A percentile compares a stretch with the other conserved stretches of the same genome.
These are phyloP conservation scores for Neonectria ditissima DNA, from an alignment of 2,329 filamentous ascomycete species.

Conservation along the genomic window DNA sequence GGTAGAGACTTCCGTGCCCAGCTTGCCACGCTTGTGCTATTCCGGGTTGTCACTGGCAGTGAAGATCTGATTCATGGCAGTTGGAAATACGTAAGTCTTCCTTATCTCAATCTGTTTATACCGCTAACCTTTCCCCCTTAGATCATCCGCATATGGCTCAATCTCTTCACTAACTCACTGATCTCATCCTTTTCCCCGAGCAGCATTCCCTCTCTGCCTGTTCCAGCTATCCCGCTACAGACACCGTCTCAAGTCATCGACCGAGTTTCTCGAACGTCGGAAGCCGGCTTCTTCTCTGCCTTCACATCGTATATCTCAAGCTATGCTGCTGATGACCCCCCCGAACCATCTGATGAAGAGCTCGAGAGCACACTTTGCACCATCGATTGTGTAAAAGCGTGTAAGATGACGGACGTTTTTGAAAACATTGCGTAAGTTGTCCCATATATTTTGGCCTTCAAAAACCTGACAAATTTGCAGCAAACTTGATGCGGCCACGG, in stretches of 20 bases:
- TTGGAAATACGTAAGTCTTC: slow-evolving; percentile 79
- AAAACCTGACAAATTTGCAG: slow-evolving; percentile 41
- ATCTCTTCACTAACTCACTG: slow-evolving; percentile 95
- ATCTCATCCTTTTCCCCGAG: slow-evolving; percentile 82
- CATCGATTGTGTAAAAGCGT: slow-evolving; percentile 93
- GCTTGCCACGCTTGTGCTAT: slow-evolving; percentile 93
- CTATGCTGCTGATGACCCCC: slow-evolving; percentile 97
- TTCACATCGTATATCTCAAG: slow-evolving; percentile 98
- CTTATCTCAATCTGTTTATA: neutral
- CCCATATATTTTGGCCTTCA: neutral
- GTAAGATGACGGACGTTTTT: slow-evolving; percentile 85
- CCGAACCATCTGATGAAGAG: slow-evolving; percentile 96
- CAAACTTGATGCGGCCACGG: slow-evolving; percentile 51
- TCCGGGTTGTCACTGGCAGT: slow-evolving; percentile 88
- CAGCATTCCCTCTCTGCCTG: slow-evolving; percentile 72
- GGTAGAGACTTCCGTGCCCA: slow-evolving; percentile 94
- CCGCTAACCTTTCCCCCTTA: slow-evolving; percentile 51
- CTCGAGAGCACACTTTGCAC: slow-evolving; percentile 95
- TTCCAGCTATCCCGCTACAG: slow-evolving; percentile 88
- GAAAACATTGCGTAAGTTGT: slow-evolving; percentile 79
- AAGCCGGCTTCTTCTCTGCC: slow-evolving; percentile 90
- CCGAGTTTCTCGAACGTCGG: slow-evolving; percentile 79
- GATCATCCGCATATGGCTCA: slow-evolving; percentile 92
- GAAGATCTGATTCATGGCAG: slow-evolving; percentile 81
- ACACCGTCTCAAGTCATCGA: slow-evolving; percentile 94